Base-by-base conservation (phyloP, 2,329 filamentous ascomycete genomes). In the Fusarium camptoceras region DNA sequence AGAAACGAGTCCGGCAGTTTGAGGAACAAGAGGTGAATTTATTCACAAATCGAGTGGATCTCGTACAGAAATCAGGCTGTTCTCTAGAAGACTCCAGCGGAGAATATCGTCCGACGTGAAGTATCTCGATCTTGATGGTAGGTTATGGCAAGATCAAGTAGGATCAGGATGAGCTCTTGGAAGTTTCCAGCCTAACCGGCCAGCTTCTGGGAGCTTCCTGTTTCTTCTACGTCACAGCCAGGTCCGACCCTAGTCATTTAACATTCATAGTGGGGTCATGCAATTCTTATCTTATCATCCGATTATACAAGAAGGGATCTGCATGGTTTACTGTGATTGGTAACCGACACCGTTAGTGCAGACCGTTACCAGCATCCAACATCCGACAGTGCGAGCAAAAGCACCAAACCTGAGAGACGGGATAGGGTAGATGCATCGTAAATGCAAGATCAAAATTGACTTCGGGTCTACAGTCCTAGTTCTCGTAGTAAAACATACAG, bases 201-300 rank as follows among this genome's bases (percentile, higher is more conserved):
- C 44, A 66, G 63, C 55, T 67, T 66, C 63, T 66, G 49, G 78
- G 77, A 79, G 66, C 74, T 71, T 69, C 70, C 47, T 70, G 78
- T 73, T 31, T 63, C 53, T 75, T 75, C 73, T 78, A 81, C 77
- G 78, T 80, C 78, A 80, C 78, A 66, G 50, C 73, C 73, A 73
- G 70, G 72, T 72, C 55, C 31, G 47, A 22, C 42, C 48, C 44
- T 50, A 16, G 34, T 27, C 30, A 27, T 11, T 11, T 7, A 55
- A 31, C 30, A 31, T 31, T 31, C 34, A 37, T 37, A 37, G 12
- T 77, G 58, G 77, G 48, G 49, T 25, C 22, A 22, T 69, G 75
- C 67, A 28, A 7, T 6, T 24, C 15, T 34, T 54, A 74, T 74
- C 76, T 77, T 72, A 74, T 75, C 75, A 39, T 20, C 48, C 24